Evolutionary conservation across 2,329 filamentous ascomycete species (phyloP).

Genomic region (Cadophora sp.): DNA sequence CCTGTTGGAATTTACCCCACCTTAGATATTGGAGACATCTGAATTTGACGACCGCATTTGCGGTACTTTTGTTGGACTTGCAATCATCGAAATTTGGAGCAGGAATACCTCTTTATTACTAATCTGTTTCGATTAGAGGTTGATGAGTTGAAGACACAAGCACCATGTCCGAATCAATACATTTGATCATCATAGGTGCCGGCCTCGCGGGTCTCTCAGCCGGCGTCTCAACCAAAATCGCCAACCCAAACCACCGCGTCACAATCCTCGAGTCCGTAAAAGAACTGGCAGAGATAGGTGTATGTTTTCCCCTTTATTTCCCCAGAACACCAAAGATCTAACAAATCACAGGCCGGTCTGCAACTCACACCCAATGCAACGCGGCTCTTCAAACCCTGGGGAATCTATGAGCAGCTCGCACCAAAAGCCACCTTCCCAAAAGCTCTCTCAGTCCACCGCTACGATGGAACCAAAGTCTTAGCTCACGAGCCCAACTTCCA

Average conservation of each 20-base stretch:
- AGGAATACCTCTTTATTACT: no score
- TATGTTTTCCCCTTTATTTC: conserved; percentile 23
- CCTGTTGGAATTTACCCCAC: background rate
- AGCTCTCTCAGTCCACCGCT: conserved; percentile 58
- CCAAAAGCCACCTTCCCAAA: conserved; percentile 49
- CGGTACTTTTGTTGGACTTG: no score
- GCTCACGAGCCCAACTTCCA: conserved; percentile 37
- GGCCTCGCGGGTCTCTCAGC: conserved; percentile 52
- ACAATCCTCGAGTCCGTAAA: conserved; percentile 51
- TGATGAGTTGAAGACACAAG: background rate
- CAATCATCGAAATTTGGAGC: no score
- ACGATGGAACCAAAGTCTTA: conserved; percentile 51
- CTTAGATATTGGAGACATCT: background rate
- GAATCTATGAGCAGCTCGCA: conserved; percentile 35
- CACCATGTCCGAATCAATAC: conserved; percentile 28
- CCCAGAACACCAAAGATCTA: background rate
- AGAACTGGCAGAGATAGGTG: conserved; percentile 49
- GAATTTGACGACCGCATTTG: no score
- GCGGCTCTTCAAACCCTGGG: conserved; percentile 41
- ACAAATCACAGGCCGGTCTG: conserved; percentile 37
- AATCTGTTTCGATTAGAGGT: no score
- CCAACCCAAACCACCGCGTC: conserved; percentile 48
- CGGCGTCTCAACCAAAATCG: conserved; percentile 45
- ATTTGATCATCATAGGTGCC: conserved; percentile 52
- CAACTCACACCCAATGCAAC: conserved; percentile 43